Base-by-base conservation (phyloP, 192 early-diverging fungal genomes). In the Backusella australiensis region DNA sequence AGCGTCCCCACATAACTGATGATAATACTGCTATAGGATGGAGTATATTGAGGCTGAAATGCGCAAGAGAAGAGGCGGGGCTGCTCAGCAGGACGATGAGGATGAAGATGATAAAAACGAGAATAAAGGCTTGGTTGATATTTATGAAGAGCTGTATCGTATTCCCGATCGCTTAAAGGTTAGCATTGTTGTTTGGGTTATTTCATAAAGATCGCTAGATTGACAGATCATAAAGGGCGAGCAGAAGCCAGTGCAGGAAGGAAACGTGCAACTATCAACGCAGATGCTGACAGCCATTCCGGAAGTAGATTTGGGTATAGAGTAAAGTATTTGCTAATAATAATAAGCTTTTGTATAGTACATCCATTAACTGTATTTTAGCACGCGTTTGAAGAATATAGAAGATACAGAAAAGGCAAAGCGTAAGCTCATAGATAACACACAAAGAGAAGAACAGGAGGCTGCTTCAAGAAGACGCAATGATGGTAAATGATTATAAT, bases 221-320 rank as follows among this genome's bases (percentile, higher is more conserved):
- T 23, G 26, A 63, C 21, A 26, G 1, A 11, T 0, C 4, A 12
- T 29, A 32, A 44, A 87, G 84, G 83, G 89, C 35, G 86, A 85
- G 32, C 76, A 83, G 49, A 90, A 91, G 71, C 92, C 91, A 1
- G 88, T 94, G 36, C 84, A 86, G 11, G 95, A 98, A 75, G 96
- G 95, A 14, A 96, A 93, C 72, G 94, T 95, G 6, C 91, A 95
- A 32, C 84, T 94, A 35, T 95, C 95, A 4, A 88, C 94, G 19
- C 88, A 91, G 12, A 96, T 98, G 94, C 78, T 98, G 38, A 95
- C 94, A 6, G 94, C 94, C 4, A 96, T 98, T 73, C 96, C 95
- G 8, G 95, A 96, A 78, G 93, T 96, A 9, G 94, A 96, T 77
- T 83, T 98, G 9, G 96, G 95, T 26, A 91, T 93, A 46, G 90